Conservation (phyloP, 306 rosid genomes). For the Fagus sylvatica region DNA sequence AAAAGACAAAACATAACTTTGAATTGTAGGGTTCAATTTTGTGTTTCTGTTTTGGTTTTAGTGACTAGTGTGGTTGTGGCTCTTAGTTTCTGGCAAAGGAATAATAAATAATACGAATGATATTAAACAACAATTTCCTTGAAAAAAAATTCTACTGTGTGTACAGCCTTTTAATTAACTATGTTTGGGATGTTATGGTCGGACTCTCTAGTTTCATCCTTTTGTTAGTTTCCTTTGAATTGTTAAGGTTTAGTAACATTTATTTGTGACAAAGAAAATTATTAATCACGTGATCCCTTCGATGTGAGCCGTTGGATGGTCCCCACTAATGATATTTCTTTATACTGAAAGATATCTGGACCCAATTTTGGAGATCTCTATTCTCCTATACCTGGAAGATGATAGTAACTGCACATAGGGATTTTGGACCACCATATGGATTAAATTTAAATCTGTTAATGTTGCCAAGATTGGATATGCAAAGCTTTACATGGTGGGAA, state of each 20-base stretch:
- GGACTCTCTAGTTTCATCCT: neutral
- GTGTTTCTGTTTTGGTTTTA: constrained; percentile 40
- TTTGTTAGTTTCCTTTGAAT: neutral
- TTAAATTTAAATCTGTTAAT: neutral
- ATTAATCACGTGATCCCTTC: constrained; percentile 4
- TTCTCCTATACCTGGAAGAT: constrained; percentile 28
- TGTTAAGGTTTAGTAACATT: neutral
- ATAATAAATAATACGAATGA: constrained; percentile 1
- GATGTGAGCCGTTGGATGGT: constrained; percentile 23
- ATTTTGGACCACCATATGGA: constrained; percentile 29
- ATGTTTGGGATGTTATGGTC: neutral
- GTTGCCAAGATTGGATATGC: neutral
- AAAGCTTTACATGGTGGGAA: neutral
- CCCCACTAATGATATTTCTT: constrained; percentile 32
- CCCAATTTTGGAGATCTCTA: constrained; percentile 35
- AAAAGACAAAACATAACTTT: constrained; percentile 73
- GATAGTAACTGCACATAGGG: constrained; percentile 33
- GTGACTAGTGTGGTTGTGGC: constrained; percentile 45
- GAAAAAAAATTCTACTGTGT: neutral
- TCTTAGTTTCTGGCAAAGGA: constrained; percentile 39
- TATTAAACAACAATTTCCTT: neutral
- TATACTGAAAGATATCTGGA: constrained; percentile 25
- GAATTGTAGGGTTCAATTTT: constrained; percentile 44
- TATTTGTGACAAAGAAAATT: neutral
- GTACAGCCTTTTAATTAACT: too few relatives aligned